phyloP scores from a whole-genome alignment of 495 filamentous ascomycete species.

The Penicilliopsis zonata region DNA sequence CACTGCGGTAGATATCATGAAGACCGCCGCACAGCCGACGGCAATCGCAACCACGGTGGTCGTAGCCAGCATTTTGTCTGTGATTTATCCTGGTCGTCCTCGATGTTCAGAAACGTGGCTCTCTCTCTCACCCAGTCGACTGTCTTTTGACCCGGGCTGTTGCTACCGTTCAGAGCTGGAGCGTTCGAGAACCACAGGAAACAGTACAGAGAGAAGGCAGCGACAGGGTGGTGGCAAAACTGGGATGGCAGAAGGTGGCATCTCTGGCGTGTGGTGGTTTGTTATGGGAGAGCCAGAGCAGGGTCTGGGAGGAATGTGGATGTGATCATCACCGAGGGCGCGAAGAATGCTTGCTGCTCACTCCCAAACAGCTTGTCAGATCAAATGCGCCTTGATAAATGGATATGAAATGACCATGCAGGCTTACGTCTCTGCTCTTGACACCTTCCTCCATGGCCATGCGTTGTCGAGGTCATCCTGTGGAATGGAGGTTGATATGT shows the following conservation, averaged over 20 bases:
- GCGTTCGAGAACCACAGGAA: neutral
- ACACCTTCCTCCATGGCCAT: no score
- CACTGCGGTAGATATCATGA: slow-evolving; percentile 21
- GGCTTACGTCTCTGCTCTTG: no score
- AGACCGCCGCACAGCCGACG: slow-evolving; percentile 24
- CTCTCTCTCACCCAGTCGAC: no score
- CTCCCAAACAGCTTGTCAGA: no score
- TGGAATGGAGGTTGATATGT: no score
- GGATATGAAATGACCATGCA: no score
- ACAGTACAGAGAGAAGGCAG: neutral
- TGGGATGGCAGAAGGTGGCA: neutral
- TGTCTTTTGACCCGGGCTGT: no score
- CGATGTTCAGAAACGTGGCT: neutral
- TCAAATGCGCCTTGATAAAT: no score
- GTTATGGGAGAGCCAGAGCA: slow-evolving; percentile 22
- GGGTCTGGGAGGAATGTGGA: slow-evolving; percentile 19
- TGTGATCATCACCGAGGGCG: slow-evolving; percentile 17
- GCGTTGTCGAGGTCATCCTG: no score
- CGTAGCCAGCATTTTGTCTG: slow-evolving; percentile 22
- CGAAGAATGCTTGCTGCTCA: slow-evolving; percentile 20
- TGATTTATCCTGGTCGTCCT: slow-evolving; percentile 1
- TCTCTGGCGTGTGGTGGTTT: slow-evolving; percentile 7
- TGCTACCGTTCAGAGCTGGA: neutral
- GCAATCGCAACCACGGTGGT: slow-evolving; percentile 31
- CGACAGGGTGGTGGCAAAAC: neutral